These are phyloP conservation scores for Botrytis aclada DNA, from an alignment of 2,329 filamentous ascomycete genomes.

Conservation along the genomic window DNA sequence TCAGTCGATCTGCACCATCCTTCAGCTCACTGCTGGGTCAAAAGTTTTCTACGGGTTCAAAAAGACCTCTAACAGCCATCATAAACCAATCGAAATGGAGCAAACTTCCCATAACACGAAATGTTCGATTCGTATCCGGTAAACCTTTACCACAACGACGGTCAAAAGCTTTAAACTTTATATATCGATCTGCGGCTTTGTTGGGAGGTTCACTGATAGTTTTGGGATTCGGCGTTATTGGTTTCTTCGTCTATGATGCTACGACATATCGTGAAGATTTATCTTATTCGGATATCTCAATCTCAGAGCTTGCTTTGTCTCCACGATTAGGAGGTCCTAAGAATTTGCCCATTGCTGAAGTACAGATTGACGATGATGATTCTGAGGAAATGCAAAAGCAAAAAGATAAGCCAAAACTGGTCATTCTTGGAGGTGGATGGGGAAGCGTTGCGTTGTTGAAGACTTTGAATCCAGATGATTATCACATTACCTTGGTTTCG, in stretches of 20 bases:
- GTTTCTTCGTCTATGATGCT: constrained; percentile 92
- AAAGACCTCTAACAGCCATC: background rate
- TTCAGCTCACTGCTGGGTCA: background rate
- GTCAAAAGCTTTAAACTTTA: constrained; percentile 53
- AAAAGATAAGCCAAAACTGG: constrained; percentile 87
- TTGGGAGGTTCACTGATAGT: constrained; percentile 74
- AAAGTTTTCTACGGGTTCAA: constrained; percentile 1
- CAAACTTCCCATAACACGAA: constrained; percentile 18
- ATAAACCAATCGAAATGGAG: constrained; percentile 16
- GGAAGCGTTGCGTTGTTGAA: constrained; percentile 90
- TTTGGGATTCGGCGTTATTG: constrained; percentile 65
- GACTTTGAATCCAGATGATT: constrained; percentile 83
- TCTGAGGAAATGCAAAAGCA: constrained; percentile 63
- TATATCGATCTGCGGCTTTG: constrained; percentile 67
- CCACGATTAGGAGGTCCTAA: constrained; percentile 86
- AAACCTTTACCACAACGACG: constrained; percentile 49
- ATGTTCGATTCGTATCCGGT: constrained; percentile 45
- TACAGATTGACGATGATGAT: constrained; percentile 86
- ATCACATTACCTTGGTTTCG: constrained; percentile 92
- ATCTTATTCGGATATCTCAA: constrained; percentile 67
- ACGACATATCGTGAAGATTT: constrained; percentile 78
- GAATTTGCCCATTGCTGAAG: constrained; percentile 87
- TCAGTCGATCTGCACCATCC: background rate
- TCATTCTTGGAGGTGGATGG: constrained; percentile 93
- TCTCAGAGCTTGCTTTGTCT: constrained; percentile 79